Base-by-base conservation (phyloP, 768 basidiomycete genomes). In the Russula sp. region DNA sequence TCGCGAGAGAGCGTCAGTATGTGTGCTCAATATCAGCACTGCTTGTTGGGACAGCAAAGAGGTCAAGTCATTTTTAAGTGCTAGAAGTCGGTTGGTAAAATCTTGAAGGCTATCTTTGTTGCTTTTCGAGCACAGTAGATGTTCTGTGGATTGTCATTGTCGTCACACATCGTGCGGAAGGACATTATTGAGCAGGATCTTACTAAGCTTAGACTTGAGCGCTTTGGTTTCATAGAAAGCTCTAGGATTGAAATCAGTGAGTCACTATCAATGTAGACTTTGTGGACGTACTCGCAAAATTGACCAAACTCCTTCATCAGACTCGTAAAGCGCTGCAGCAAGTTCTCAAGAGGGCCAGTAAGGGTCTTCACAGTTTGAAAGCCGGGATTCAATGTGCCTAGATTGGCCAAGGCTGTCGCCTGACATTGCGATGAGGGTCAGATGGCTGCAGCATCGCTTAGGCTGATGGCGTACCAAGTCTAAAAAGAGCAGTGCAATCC, bases 271-370 rank as follows among this genome's bases (percentile, higher is more conserved):
- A 42, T 29, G 43, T 39, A 20, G 16, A 10, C 5, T 22, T 6
- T 43, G 3, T 47, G n/a, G 36, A 56, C 60, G 16, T 5, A 61
- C 60, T 61, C 60, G 60, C 60, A 58, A 54, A 61, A 61, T 36
- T 51, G 55, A 35, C 60, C 60, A 20, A 61, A 61, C 25, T 61
- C 60, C 48, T 50, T 58, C 60, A 61, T 61, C 55, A 61, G 43
- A 18, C 32, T 9, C 16, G 39, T 48, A 14, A 61, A 58, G 8
- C 46, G 32, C 16, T 34, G 39, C 20, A 61, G 46, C 29, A 58
- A 41, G 8, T 22, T 13, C 25, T 43, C 60, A 45, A 61, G 60
- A 35, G 60, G 60, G 29, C 22, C n/a, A 43, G 43, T 35, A 8
- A 61, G 50, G 29, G 60, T 61, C 14, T n/a, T 22, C 36, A 41